Evolutionary conservation across 2,329 filamentous ascomycete genomes (phyloP).

Genomic region (Neopestalotiopsis clavispora): DNA sequence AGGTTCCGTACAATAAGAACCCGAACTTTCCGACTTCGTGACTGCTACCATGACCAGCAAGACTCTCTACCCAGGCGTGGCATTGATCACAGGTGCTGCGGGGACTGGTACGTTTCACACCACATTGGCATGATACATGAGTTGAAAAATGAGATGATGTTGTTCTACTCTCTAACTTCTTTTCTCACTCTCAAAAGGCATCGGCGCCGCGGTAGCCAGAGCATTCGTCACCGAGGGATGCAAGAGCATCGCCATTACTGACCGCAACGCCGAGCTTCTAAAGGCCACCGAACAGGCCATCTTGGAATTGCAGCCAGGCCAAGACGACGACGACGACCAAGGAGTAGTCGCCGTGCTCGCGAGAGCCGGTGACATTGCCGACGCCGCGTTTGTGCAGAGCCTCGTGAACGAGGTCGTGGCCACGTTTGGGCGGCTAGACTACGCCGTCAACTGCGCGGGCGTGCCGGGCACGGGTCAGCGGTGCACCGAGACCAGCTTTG

Average conservation of each 20-base stretch:
- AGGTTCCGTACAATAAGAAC: background rate
- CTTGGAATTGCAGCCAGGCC: constrained; percentile 24
- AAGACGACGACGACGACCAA: constrained; percentile 32
- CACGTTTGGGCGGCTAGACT: constrained; percentile 55
- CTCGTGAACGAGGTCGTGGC: constrained; percentile 39
- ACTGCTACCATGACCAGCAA: background rate
- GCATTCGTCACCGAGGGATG: constrained; percentile 57
- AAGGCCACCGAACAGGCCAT: constrained; percentile 40
- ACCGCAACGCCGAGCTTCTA: constrained; percentile 48
- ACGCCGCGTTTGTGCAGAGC: constrained; percentile 46
- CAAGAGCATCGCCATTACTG: constrained; percentile 56
- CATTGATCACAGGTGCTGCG: constrained; percentile 52
- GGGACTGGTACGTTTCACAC: constrained; percentile 43
- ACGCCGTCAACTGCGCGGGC: constrained; percentile 61
- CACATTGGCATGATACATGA: background rate
- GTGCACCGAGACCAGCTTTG: constrained; percentile 49
- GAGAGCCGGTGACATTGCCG: constrained; percentile 50
- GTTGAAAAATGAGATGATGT: background rate
- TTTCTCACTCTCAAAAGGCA: constrained; percentile 43
- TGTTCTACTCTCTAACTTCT: background rate
- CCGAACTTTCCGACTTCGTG: background rate
- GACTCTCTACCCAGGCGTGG: constrained; percentile 47
- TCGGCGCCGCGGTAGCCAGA: constrained; percentile 57
- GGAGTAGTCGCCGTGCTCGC: constrained; percentile 29
- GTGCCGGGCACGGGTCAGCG: constrained; percentile 48